Conservation (phyloP, 345 rosid species). For the Bruguiera parviflora region DNA sequence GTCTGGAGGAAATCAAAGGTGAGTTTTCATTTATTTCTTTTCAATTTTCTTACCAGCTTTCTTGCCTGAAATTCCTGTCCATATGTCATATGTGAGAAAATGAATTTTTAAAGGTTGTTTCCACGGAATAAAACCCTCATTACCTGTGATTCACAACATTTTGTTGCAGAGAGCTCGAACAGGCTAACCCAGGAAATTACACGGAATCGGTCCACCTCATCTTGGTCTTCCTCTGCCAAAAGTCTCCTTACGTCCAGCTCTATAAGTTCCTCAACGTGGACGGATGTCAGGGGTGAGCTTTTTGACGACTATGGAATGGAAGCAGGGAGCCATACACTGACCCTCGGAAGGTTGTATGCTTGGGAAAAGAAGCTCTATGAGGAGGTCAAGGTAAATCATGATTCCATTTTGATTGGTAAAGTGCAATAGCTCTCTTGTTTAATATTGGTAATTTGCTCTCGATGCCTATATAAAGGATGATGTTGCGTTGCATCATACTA, state of each 20-base stretch:
- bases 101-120: background rate
- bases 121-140: background rate
- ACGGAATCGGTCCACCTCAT: constrained; percentile 25
- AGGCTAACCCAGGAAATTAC: constrained; percentile 33
- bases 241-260: constrained; percentile 34
- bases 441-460: background rate
- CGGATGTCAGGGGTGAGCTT: constrained; percentile 23
- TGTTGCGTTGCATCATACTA: background rate
- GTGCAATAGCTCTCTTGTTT: background rate
- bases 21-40: background rate
- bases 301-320: constrained; percentile 37
- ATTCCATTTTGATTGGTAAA: background rate
- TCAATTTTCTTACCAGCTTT: no score
- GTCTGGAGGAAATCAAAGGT: constrained; percentile 43
- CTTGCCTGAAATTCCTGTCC: background rate
- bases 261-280: constrained; percentile 30
- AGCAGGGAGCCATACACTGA: constrained; percentile 37
- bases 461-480: background rate
- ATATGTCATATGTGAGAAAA: background rate
- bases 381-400: constrained; percentile 40
- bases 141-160: background rate
- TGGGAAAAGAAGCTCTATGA: constrained; percentile 49
- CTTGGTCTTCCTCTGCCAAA: constrained; percentile 31
- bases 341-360: constrained; percentile 38
- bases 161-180: constrained; percentile 36